Conservation (phyloP, 2,329 filamentous ascomycete species). For the Aspergillus carbonarius region DNA sequence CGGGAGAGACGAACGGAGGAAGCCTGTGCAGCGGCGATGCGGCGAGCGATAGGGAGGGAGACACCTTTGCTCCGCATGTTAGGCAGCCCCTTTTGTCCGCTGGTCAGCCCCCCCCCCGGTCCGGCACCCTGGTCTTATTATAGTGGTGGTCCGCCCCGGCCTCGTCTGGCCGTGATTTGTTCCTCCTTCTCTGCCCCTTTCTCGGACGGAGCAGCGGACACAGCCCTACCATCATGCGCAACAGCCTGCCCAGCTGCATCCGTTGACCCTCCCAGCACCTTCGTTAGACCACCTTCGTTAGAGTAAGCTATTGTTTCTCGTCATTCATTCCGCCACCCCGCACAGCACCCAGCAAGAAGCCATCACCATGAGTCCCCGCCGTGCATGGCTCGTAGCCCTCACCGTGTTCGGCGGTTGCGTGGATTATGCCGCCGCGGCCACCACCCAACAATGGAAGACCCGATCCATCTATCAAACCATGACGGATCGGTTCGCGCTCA, state of each 20-base stretch:
- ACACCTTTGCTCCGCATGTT: too few species aligned
- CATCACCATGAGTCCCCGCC: too few species aligned
- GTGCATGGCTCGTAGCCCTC: neutral
- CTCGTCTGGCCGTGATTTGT: neutral
- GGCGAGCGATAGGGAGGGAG: too few species aligned
- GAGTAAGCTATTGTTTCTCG: neutral
- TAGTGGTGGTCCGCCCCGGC: neutral
- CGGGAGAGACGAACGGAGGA: too few species aligned
- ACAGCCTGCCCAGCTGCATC: neutral
- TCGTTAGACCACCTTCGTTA: neutral
- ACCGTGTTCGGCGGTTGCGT: neutral
- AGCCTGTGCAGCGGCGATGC: too few species aligned
- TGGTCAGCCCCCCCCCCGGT: neutral
- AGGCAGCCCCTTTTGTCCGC: too few species aligned
- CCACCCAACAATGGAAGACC: neutral
- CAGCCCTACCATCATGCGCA: neutral
- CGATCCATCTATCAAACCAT: slow-evolving; percentile 45
- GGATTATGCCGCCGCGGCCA: neutral
- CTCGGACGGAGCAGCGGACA: neutral
- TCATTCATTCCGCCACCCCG: too few species aligned
- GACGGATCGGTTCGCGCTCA: slow-evolving; percentile 49
- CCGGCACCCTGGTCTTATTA: neutral
- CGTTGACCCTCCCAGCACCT: neutral
- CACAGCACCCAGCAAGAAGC: too few species aligned
- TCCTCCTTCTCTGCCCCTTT: neutral